Conservation (phyloP, 805 yeast genomes). For the Monosporozyma unispora region DNA sequence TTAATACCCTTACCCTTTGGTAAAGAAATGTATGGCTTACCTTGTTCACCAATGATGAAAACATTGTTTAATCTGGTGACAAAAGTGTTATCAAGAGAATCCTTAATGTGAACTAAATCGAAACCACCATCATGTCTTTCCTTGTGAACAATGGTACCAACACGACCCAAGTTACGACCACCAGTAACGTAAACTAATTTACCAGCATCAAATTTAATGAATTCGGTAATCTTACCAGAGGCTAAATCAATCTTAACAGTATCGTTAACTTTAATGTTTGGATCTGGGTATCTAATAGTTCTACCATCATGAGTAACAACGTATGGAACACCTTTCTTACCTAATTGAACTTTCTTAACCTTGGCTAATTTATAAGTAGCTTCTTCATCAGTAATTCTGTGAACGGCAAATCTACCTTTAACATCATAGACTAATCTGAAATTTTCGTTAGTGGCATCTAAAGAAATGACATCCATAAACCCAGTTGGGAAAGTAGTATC, state of each 20-base stretch:
- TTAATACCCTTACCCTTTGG: constrained; percentile 99
- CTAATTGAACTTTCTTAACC: constrained; percentile 96
- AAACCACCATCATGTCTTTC: constrained; percentile 98
- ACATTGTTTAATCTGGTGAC: constrained; percentile 92
- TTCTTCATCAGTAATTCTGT: constrained; percentile 98
- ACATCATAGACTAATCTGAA: constrained; percentile 97
- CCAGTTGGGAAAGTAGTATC: constrained; percentile 99
- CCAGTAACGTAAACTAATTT: constrained; percentile 89
- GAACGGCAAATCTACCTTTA: constrained; percentile 98
- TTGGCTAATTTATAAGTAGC: constrained; percentile 96
- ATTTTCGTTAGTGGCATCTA: constrained; percentile 98
- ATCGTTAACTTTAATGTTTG: constrained; percentile 92
- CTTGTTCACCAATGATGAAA: constrained; percentile 91
- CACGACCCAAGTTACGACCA: constrained; percentile 98
- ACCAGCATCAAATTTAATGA: constrained; percentile 88
- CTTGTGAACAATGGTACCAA: constrained; percentile 91
- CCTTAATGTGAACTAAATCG: constrained; percentile 96
- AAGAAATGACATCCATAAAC: constrained; percentile 96
- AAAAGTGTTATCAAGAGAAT: constrained; percentile 86
- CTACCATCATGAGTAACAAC: constrained; percentile 99
- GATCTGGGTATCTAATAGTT: constrained; percentile 99
- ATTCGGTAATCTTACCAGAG: constrained; percentile 86
- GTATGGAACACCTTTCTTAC: constrained; percentile 98
- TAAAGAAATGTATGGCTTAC: constrained; percentile 87
- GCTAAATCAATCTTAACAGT: constrained; percentile 95